These are phyloP conservation scores for Ogataea pini DNA, from an alignment of 805 yeast genomes.

Conservation along the genomic window DNA sequence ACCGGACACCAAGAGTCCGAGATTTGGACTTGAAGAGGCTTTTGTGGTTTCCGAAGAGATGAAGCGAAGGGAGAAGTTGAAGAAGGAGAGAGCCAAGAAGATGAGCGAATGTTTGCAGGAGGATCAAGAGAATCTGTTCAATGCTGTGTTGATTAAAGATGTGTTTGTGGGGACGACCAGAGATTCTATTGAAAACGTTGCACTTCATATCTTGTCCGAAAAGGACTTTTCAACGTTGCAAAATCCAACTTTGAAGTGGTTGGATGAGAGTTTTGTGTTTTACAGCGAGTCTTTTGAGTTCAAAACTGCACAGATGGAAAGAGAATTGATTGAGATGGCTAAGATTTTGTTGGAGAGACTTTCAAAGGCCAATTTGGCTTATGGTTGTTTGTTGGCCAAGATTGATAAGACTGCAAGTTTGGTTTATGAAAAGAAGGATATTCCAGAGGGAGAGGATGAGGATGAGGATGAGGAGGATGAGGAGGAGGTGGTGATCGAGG, in stretches of 20 bases:
- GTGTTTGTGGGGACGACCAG: conserved; percentile 54
- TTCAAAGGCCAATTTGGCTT: conserved; percentile 46
- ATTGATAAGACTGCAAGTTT: conserved; percentile 40
- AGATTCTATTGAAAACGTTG: conserved; percentile 42
- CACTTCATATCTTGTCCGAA: conserved; percentile 21
- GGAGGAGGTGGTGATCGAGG: neutral
- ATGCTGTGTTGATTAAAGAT: conserved; percentile 56
- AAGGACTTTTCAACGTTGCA: conserved; percentile 2
- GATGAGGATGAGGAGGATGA: neutral
- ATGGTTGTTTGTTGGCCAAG: conserved; percentile 48
- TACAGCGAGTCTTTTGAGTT: conserved; percentile 38
- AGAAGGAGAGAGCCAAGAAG: conserved; percentile 30
- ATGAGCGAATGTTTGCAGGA: conserved; percentile 26
- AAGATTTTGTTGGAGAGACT: conserved; percentile 38
- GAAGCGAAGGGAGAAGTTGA: conserved; percentile 30
- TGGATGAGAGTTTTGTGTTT: conserved; percentile 42
- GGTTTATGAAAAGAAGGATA: conserved; percentile 27
- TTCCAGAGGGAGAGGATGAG: neutral
- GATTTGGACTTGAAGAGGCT: conserved; percentile 47
- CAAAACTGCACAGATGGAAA: conserved; percentile 42
- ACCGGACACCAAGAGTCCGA: conserved; percentile 40
- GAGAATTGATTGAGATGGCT: conserved; percentile 43
- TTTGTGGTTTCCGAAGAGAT: conserved; percentile 36
- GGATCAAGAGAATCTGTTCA: conserved; percentile 37
- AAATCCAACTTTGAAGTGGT: conserved; percentile 41